Evolutionary conservation across 228 moss, liverwort and hornwort species (phyloP).

Genomic region (Sphagnum magellanicum): DNA sequence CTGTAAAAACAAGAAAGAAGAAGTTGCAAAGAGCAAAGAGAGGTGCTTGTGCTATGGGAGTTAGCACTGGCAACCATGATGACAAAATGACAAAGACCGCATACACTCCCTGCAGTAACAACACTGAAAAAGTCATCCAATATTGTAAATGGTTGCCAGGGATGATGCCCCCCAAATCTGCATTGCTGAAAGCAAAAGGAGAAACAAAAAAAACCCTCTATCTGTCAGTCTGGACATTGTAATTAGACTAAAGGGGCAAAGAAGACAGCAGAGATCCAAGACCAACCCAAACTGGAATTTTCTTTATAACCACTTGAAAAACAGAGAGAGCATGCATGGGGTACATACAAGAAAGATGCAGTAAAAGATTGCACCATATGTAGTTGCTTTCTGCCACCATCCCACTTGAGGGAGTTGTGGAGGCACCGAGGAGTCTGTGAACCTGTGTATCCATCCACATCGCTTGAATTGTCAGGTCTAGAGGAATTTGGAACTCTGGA

Average conservation of each 20-base stretch:
- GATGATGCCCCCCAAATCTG: not conserved
- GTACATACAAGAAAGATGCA: constrained; percentile 46
- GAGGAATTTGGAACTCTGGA: too few relatives aligned
- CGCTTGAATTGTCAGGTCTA: too few relatives aligned
- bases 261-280: too few relatives aligned
- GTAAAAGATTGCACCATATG: constrained; percentile 33
- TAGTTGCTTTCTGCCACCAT: constrained; percentile 45
- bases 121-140: constrained; percentile 8
- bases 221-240: not conserved
- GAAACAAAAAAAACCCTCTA: constrained; percentile 1
- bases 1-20: constrained; percentile 43
- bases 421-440: constrained; percentile 21
- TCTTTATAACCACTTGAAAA: not conserved
- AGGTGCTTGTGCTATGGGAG: constrained; percentile 43
- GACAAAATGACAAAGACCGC: constrained; percentile 42
- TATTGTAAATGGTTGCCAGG: not conserved
- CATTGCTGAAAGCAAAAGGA: not conserved
- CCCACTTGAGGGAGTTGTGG: constrained; percentile 34
- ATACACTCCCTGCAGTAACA: constrained; percentile 33
- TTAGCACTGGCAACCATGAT: constrained; percentile 37
- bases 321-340: not conserved
- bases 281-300: too few relatives aligned
- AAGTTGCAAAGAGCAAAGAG: constrained; percentile 46
- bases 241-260: too few relatives aligned
- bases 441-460: constrained; percentile 12